Evolutionary conservation across 305 asterid species (phyloP).

Genomic region (Fraxinus albicans): DNA sequence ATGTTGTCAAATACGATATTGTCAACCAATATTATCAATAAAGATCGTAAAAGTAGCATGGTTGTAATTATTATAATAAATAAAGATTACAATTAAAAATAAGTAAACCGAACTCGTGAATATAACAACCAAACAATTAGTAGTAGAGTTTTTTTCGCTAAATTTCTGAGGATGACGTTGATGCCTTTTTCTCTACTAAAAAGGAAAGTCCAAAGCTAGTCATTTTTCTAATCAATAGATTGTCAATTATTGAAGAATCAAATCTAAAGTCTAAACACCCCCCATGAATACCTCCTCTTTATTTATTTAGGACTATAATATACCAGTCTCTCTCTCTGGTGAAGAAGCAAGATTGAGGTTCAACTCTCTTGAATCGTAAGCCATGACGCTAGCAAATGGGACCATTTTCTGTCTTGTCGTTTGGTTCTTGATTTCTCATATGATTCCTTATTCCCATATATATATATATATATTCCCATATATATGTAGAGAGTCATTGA

Average conservation of each 20-base stretch:
- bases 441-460: background rate
- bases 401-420: slow-evolving; percentile 20
- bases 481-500: background rate
- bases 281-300: background rate
- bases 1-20: too few species aligned
- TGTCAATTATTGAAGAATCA: background rate
- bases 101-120: too few species aligned
- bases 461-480: background rate
- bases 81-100: too few species aligned
- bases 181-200: background rate
- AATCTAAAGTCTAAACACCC: background rate
- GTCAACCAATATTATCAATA: too few species aligned
- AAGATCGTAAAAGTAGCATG: too few species aligned
- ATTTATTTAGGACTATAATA: background rate
- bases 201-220: background rate
- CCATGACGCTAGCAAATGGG: slow-evolving; percentile 36
- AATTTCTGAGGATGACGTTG: background rate
- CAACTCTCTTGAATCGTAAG: slow-evolving; percentile 30
- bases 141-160: too few species aligned
- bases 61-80: too few species aligned
- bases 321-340: background rate
- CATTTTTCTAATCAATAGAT: background rate
- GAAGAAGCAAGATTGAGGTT: background rate
- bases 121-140: too few species aligned
- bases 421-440: slow-evolving; percentile 1